Conservation (phyloP, 768 basidiomycete species). For the Trametes villosa region DNA sequence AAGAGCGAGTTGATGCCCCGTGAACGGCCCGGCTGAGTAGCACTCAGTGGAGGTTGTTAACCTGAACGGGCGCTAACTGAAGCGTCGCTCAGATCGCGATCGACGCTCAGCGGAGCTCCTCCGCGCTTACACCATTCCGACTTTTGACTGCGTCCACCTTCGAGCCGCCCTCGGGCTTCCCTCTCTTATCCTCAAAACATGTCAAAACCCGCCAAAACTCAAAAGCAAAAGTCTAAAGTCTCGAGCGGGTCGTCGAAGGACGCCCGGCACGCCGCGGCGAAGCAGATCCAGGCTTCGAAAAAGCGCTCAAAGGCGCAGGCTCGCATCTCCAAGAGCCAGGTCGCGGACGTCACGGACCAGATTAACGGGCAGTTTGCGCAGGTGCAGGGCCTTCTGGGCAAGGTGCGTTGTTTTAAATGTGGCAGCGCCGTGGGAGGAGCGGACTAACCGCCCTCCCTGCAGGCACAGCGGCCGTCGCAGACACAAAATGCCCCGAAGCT, state of each 20-base stretch:
- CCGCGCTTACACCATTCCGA: too few relatives aligned
- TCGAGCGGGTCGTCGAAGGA: background rate
- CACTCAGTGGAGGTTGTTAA: too few relatives aligned
- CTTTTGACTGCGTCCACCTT: background rate
- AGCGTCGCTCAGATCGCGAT: too few relatives aligned
- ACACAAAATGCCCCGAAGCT: background rate
- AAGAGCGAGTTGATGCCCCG: too few relatives aligned
- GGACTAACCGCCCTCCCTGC: background rate
- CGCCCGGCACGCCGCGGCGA: background rate
- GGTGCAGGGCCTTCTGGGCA: constrained; percentile 4
- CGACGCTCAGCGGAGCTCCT: too few relatives aligned
- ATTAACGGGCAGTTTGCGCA: constrained; percentile 14
- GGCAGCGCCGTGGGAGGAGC: too few relatives aligned
- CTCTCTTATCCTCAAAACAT: background rate
- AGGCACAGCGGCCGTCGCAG: background rate
- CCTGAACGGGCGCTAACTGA: too few relatives aligned
- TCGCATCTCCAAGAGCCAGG: background rate
- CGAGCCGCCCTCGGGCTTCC: too few relatives aligned
- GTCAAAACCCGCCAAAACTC: background rate
- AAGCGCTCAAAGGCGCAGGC: constrained; percentile 3
- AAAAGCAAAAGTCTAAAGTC: background rate
- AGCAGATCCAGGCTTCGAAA: background rate
- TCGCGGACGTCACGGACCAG: background rate
- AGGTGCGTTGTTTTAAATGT: background rate
- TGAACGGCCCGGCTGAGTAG: too few relatives aligned